Base-by-base conservation (phyloP, 495 filamentous ascomycete species). In the Recurvomyces mirabilis region DNA sequence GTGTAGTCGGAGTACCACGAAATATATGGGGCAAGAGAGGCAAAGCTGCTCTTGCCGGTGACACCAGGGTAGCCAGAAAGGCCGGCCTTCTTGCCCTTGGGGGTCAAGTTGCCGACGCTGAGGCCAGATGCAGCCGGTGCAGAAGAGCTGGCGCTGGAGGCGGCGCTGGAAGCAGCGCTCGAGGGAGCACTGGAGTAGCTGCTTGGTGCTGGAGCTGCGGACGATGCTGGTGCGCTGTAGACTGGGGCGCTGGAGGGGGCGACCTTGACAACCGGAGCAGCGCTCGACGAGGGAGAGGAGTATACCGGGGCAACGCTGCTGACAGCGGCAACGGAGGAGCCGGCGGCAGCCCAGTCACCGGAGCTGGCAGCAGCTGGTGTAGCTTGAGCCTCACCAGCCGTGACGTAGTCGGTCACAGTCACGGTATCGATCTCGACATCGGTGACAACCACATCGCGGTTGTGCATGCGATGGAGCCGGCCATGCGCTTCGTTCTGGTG, bases 1-100 rank as follows among this genome's bases (percentile, higher is more conserved):
- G 45, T 48, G 35, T 53, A 53, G 39, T 53, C 50, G 17, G 44
- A 48, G 38, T 48, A 53, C 50, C 50, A 53, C 29, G 39, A 44
- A 22, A 53, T 39, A 24, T 53, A 42, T 9, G 44, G 38, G 11
- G 38, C 28, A 10, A 53, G 44, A 20, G 38, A 22, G 6, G 19
- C 33, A 41, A 53, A 53, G 25, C 39, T 39, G n/a, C n/a, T 19
- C 4, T 14, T 43, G 19, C 28, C 22, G 14, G 42, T 25, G 31
- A 48, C 36, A 39, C 50, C 50, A 17, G 44, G 35, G 38, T 43
- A 53, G 35, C 50, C 50, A 2, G 50, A 53, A 11, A 53, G 45
- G 17, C 50, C 50, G 21, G 50, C 50, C 29, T 53, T 53, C 28
- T 36, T 33, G 38, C 47, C 47, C 12, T 43, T 38, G 10, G 47